Base-by-base conservation (phyloP, 1,139 yeast species). In the Scheffersomyces quercinus region DNA sequence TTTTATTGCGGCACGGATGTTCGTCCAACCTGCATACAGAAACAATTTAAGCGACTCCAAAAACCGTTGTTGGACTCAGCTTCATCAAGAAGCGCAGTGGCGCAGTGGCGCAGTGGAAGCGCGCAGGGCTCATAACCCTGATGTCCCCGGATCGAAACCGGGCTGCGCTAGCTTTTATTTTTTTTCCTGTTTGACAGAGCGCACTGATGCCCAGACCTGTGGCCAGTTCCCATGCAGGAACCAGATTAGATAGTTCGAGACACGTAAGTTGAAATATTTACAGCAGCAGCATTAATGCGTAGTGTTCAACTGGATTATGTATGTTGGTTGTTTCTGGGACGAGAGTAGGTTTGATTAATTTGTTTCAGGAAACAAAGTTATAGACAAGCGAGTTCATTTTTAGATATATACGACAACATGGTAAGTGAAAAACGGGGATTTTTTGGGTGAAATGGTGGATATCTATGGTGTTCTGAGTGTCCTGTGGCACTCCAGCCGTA, bases 101-200 rank as follows among this genome's bases (percentile, higher is more conserved):
- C 88, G 87, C 83, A 82, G 90, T 87, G 95, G 95, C 96, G 96
- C 96, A 88, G 96, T 83, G 96, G 96, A 86, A 88, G 96, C 96
- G 96, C 95, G 95, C 95, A 85, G 95, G 95, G 95, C 95, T 86
- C 95, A 88, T 89, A 89, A 89, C 97, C 96, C 96, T 88, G 96
- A 88, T 85, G 96, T 88, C 96, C 95, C 83, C 78, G 95, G 96
- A 89, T 89, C 97, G 96, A 89, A 88, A 89, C 97, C 91, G 78
- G 84, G 95, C 93, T 87, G 87, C 95, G 96, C 96, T 88, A 88
- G 14, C 20, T 14, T 31, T 6, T 31, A 4, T 11, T n/a, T 31
- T 15, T 14, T 31, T 14, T 31, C n/a, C 5, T 31, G 14, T 31
- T 31, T 12, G 33, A 31, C 4, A 20, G 8, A 20, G 26, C 26